Percentiles rank a stretch among this genome's conserved stretches.
Evolutionary conservation across 2,329 filamentous ascomycete genomes (phyloP).

Genomic region (Sclerotinia borealis): DNA sequence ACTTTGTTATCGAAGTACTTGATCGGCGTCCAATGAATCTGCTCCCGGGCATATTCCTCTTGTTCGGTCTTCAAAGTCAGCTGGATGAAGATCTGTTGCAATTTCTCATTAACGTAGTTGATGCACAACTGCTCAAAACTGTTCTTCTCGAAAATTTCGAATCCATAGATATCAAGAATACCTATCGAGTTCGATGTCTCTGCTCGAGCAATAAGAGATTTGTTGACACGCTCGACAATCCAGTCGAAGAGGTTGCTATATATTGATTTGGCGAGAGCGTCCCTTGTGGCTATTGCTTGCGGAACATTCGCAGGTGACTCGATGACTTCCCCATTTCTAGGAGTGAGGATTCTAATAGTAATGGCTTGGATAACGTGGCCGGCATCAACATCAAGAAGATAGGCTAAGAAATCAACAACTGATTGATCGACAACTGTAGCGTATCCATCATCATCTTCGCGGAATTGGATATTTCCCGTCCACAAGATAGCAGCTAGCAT

Average conservation of each 20-base stretch:
- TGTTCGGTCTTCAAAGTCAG: slow-evolving; percentile 94
- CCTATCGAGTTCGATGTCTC: slow-evolving; percentile 79
- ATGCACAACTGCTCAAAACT: slow-evolving; percentile 99
- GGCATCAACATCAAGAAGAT: slow-evolving; percentile 82
- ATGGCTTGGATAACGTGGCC: slow-evolving; percentile 78
- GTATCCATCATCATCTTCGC: slow-evolving; percentile 83
- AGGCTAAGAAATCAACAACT: slow-evolving; percentile 90
- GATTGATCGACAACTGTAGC: slow-evolving; percentile 82
- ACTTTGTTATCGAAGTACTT: slow-evolving; percentile 99
- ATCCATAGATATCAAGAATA: slow-evolving; percentile 97
- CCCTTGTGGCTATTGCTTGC: slow-evolving; percentile 79
- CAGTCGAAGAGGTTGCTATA: slow-evolving; percentile 98
- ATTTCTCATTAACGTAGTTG: slow-evolving; percentile 99
- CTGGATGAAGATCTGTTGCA: slow-evolving; percentile 99
- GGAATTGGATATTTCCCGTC: slow-evolving; percentile 90
- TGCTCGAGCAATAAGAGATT: slow-evolving; percentile 74
- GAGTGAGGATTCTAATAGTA: slow-evolving; percentile 77
- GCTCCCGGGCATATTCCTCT: slow-evolving; percentile 90
- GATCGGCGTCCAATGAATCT: slow-evolving; percentile 98
- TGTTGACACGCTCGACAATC: slow-evolving; percentile 91
- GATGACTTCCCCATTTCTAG: slow-evolving; percentile 59
- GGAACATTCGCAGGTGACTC: slow-evolving; percentile 77
- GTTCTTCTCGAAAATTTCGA: slow-evolving; percentile 99
- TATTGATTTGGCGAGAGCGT: slow-evolving; percentile 90
- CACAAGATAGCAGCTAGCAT: slow-evolving; percentile 89